Evolutionary conservation across 2,329 filamentous ascomycete genomes (phyloP).

Genomic region (Madurella mycetomatis): DNA sequence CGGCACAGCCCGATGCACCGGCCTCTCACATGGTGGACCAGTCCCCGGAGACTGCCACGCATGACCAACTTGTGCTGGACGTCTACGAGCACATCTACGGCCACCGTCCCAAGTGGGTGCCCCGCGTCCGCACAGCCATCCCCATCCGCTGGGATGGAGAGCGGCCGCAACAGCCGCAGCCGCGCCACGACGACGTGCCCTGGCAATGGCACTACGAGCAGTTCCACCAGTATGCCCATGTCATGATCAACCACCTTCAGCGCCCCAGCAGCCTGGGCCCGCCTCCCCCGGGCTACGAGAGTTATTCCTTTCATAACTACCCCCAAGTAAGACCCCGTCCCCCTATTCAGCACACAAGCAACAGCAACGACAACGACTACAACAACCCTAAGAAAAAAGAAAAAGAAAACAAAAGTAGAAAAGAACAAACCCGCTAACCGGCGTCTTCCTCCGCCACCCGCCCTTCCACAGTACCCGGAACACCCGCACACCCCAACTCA

Average conservation of each 20-base stretch:
- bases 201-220: not conserved
- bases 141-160: constrained; percentile 1
- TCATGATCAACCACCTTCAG: not conserved
- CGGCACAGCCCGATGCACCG: not conserved
- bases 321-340: not conserved
- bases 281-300: not conserved
- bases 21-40: not conserved
- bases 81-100: constrained; percentile 13
- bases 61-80: constrained; percentile 1
- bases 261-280: not conserved
- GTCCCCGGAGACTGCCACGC: not conserved
- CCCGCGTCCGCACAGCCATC: constrained; percentile 1
- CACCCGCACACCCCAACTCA: not conserved
- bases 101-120: not conserved
- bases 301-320: constrained; percentile 1
- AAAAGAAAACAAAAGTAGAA: no score
- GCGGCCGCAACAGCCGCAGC: not conserved
- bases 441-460: not conserved
- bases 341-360: not conserved
- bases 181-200: not conserved
- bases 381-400: no score
- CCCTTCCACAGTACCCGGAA: no score
- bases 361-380: not conserved
- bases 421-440: no score
- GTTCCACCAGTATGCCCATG: not conserved